These are phyloP conservation scores for Trichothecium sympodiale DNA, from an alignment of 2,329 filamentous ascomycete species.

Conservation along the genomic window DNA sequence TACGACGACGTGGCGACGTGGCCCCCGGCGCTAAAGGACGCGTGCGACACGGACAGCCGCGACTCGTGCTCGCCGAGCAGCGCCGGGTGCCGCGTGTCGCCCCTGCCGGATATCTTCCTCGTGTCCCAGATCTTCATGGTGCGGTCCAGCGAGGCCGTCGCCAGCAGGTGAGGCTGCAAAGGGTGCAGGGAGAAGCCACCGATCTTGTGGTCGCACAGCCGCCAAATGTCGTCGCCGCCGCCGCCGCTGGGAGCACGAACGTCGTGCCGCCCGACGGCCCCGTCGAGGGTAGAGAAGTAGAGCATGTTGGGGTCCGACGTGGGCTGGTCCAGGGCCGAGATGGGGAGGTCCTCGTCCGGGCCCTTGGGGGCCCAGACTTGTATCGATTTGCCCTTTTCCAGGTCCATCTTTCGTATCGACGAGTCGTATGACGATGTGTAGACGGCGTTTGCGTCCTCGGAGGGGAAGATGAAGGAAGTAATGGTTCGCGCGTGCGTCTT, in stretches of 20 bases:
- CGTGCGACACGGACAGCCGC: conserved; percentile 79
- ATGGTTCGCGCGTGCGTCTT: conserved; percentile 88
- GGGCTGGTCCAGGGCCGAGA: conserved; percentile 77
- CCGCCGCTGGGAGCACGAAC: conserved; percentile 46
- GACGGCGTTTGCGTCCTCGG: conserved; percentile 60
- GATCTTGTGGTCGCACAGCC: conserved; percentile 84
- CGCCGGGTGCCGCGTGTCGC: conserved; percentile 47
- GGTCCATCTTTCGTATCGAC: conserved; percentile 76
- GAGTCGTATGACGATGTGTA: conserved; percentile 90
- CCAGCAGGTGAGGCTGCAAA: conserved; percentile 66
- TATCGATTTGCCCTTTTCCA: conserved; percentile 66
- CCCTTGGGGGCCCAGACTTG: conserved; percentile 72
- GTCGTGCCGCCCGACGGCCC: conserved; percentile 72
- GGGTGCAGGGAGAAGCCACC: conserved; percentile 86
- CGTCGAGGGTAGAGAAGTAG: conserved; percentile 80
- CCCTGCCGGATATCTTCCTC: conserved; percentile 60
- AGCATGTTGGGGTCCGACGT: conserved; percentile 59
- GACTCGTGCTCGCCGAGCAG: conserved; percentile 75
- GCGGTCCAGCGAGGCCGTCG: conserved; percentile 82
- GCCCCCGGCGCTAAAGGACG: conserved; percentile 75
- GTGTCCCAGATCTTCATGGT: conserved; percentile 90
- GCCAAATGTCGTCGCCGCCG: conserved; percentile 55
- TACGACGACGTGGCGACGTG: conserved; percentile 89
- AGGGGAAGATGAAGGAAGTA: conserved; percentile 68
- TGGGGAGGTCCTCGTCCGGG: conserved; percentile 58